Base-by-base conservation (phyloP, 169 alveolate species). In the Plasmodium malariae region DNA sequence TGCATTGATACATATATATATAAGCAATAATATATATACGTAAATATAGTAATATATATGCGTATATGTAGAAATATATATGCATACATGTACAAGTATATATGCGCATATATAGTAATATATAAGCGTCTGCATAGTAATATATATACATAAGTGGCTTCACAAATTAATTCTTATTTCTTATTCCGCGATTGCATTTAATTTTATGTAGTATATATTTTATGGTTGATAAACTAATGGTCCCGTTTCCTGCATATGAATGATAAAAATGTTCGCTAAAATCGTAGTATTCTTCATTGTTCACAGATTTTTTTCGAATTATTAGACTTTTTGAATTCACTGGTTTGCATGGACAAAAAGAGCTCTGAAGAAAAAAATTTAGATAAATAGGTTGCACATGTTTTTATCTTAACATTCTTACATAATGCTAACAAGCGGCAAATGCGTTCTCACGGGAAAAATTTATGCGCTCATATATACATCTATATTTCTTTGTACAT, bases 241-340 rank as follows among this genome's bases (percentile, higher is more conserved):
- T n/a, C 14, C 89, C 89, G n/a, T 69, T 60, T 4, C 89, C 89
- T 14, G 89, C 89, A 32, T 76, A 62, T 11, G 89, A 76, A 76
- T 76, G 89, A 54, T 76, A 76, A 63, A 76, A 76, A 67, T 76
- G 89, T 7, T 76, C 89, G 34, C 78, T 76, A 48, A 76, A 76
- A 76, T 45, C 69, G 51, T 34, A 76, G 17, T 60, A 62, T 34
- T 62, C 89, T 65, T 62, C 69, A 69, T 43, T 62, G 32, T 34
- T n/a, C 4, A 34, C 51, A 67, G 48, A 62, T 45, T 45, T 73
- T 19, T 76, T 76, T 48, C 43, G 24, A 62, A 21, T 37, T 45
- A 76, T 45, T 40, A 76, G 89, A 3, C 78, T 67, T 45, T 48
- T n/a, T 21, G 74, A 49, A 62, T 76, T 76, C 45, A 76, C 89